Percentiles rank a stretch among this genome's conserved stretches.
These are phyloP conservation scores for Cicer chorassanicum DNA, from an alignment of 306 rosid genomes.

Conservation along the genomic window DNA sequence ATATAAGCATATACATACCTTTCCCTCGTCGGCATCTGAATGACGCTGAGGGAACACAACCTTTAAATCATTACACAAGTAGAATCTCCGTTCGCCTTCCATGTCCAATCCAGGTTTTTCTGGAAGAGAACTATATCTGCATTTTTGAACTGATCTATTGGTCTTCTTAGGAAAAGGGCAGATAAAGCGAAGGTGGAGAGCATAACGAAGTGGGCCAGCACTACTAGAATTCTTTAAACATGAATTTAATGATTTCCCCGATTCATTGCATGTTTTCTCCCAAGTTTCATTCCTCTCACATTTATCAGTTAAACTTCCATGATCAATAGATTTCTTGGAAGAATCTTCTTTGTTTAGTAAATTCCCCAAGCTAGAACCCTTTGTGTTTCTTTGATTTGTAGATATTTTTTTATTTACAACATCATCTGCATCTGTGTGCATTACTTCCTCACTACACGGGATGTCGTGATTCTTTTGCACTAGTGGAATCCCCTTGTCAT, in stretches of 20 bases:
- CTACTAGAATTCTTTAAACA: conserved; percentile 57
- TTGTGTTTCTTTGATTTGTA: conserved; percentile 47
- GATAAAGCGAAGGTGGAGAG: conserved; percentile 90
- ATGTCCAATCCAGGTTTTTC: conserved; percentile 56
- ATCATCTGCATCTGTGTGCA: conserved; percentile 49
- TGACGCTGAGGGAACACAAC: conserved; percentile 98
- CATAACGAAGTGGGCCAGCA: conserved; percentile 83
- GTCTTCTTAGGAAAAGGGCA: conserved; percentile 77
- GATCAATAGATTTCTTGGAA: conserved; percentile 48
- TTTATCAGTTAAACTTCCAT: conserved; percentile 35
- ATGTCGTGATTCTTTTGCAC: conserved; percentile 41
- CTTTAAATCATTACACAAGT: conserved; percentile 82
- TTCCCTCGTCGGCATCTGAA: conserved; percentile 96
- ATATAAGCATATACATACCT: conserved; percentile 70
- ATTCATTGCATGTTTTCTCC: conserved; percentile 57
- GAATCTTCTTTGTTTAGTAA: conserved; percentile 53
- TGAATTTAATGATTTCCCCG: conserved; percentile 54
- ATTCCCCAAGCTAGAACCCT: conserved; percentile 51
- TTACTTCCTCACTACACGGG: conserved; percentile 41
- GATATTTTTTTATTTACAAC: conserved; percentile 44
- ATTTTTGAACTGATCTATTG: conserved; percentile 58
- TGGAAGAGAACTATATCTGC: conserved; percentile 57
- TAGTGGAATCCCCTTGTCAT: conserved; percentile 39
- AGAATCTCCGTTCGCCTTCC: conserved; percentile 79
- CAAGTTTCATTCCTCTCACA: conserved; percentile 57